These are phyloP conservation scores for Schizophyllum amplum DNA, from an alignment of 1,284 basidiomycete genomes.

Conservation along the genomic window DNA sequence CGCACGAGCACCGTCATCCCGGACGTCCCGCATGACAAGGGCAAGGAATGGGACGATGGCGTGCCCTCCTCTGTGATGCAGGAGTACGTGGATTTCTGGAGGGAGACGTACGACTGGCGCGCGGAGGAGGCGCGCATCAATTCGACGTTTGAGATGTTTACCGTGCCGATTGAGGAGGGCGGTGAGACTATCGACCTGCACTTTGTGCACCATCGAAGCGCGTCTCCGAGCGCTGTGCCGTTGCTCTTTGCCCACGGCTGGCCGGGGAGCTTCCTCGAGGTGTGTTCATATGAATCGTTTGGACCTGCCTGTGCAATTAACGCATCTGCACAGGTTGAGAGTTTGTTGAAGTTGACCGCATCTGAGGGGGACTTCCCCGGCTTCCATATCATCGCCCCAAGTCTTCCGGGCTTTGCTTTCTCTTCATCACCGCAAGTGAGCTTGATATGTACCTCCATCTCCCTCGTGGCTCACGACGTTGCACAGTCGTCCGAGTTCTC, in stretches of 20 bases:
- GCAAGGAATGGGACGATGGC: conserved; percentile 32
- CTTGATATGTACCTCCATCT: conserved; percentile 8
- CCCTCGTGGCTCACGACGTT: background rate
- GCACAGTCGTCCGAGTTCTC: conserved; percentile 14
- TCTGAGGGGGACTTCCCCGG: conserved; percentile 21
- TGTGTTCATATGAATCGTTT: conserved; percentile 18
- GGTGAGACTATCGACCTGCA: conserved; percentile 32
- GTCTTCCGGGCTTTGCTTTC: conserved; percentile 33
- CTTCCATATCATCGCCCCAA: conserved; percentile 38
- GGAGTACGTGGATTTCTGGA: conserved; percentile 30
- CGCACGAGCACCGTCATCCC: conserved; percentile 27
- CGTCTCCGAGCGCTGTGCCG: conserved; percentile 28
- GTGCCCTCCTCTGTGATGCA: conserved; percentile 27
- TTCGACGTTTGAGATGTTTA: conserved; percentile 30
- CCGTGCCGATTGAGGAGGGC: conserved; percentile 26
- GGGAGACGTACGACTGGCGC: conserved; percentile 31
- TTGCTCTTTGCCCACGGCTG: conserved; percentile 40
- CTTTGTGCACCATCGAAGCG: conserved; percentile 34
- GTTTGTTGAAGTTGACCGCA: conserved; percentile 17
- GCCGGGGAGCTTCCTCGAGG: conserved; percentile 40
- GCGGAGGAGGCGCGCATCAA: conserved; percentile 29
- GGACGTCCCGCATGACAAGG: conserved; percentile 26
- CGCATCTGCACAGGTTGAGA: conserved; percentile 21
- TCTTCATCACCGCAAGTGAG: conserved; percentile 26
- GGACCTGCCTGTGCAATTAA: conserved; percentile 16